Percentiles rank a stretch among this genome's conserved stretches.
phyloP scores from a whole-genome alignment of 2,329 filamentous ascomycete genomes.

The Pyrenochaeta sp. region DNA sequence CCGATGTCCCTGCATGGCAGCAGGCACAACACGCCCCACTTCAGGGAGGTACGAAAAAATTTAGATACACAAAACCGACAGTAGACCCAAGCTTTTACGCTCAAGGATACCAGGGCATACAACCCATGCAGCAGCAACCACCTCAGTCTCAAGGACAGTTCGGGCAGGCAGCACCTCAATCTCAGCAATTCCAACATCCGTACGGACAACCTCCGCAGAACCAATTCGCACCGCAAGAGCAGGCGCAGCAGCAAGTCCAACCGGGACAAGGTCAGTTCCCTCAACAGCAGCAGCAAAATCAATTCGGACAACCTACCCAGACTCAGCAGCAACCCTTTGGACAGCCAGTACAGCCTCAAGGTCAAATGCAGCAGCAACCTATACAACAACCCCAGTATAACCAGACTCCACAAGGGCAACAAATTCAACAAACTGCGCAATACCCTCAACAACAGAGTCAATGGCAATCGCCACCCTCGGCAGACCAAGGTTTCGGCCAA shows the following conservation, averaged over 20 bases:
- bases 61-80: constrained; percentile 40
- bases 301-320: too few relatives aligned
- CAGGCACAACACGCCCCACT: constrained; percentile 46
- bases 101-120: constrained; percentile 35
- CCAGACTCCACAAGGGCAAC: constrained; percentile 17
- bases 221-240: constrained; percentile 20
- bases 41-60: constrained; percentile 43
- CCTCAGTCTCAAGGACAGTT: constrained; percentile 20
- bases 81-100: constrained; percentile 37
- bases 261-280: constrained; percentile 10
- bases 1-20: constrained; percentile 48
- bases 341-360: constrained; percentile 16
- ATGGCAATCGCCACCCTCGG: constrained; percentile 30
- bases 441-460: constrained; percentile 26
- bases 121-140: constrained; percentile 20
- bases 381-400: constrained; percentile 8
- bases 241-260: constrained; percentile 3
- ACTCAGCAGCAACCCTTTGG: constrained; percentile 21
- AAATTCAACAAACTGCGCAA: constrained; percentile 15
- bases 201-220: constrained; percentile 7
- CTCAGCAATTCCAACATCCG: constrained; percentile 20
- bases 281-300: constrained; percentile 19
- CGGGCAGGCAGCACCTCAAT: constrained; percentile 14
- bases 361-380: constrained; percentile 26
- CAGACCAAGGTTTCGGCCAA: constrained; percentile 18